Evolutionary conservation across 2,329 filamentous ascomycete species (phyloP).

Genomic region (Salinomyces thailandicus): DNA sequence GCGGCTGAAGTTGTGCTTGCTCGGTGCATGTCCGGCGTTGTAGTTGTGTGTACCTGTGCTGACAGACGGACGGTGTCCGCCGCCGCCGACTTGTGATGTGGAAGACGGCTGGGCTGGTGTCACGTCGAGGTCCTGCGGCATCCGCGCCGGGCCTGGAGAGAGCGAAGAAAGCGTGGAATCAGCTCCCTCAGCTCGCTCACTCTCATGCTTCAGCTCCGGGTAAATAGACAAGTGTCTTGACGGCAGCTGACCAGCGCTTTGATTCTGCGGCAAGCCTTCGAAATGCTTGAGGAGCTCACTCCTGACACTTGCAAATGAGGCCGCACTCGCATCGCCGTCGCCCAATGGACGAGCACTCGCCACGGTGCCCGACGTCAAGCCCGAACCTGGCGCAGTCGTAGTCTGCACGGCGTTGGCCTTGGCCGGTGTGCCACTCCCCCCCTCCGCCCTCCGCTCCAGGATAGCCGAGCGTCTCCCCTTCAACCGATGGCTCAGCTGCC

Average conservation of each 20-base stretch:
- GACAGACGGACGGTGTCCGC: constrained; percentile 16
- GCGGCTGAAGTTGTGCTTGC: constrained; percentile 29
- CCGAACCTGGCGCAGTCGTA: constrained; percentile 22
- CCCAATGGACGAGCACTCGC: constrained; percentile 29
- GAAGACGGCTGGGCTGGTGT: not conserved
- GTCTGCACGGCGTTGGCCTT: constrained; percentile 22
- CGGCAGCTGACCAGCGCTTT: constrained; percentile 18
- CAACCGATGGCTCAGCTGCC: constrained; percentile 71
- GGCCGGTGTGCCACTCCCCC: constrained; percentile 26
- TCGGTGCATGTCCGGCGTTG: constrained; percentile 9
- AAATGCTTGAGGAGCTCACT: constrained; percentile 54
- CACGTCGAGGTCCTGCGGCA: constrained; percentile 11
- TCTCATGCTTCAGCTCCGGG: not conserved
- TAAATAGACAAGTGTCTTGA: constrained; percentile 16
- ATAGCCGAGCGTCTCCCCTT: constrained; percentile 67
- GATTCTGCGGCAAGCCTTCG: constrained; percentile 47
- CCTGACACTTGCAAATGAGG: constrained; percentile 45
- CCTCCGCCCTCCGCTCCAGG: constrained; percentile 47
- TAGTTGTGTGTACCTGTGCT: constrained; percentile 14
- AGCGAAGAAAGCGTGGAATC: constrained; percentile 21
- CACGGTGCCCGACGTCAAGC: constrained; percentile 38
- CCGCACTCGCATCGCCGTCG: constrained; percentile 30
- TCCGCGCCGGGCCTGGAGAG: constrained; percentile 18
- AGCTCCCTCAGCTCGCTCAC: constrained; percentile 5
- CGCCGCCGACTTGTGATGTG: constrained; percentile 2